Percentiles rank a stretch among this genome's conserved stretches.
phyloP scores from a whole-genome alignment of 179 eudicot species.

The Carnegiea gigantea region DNA sequence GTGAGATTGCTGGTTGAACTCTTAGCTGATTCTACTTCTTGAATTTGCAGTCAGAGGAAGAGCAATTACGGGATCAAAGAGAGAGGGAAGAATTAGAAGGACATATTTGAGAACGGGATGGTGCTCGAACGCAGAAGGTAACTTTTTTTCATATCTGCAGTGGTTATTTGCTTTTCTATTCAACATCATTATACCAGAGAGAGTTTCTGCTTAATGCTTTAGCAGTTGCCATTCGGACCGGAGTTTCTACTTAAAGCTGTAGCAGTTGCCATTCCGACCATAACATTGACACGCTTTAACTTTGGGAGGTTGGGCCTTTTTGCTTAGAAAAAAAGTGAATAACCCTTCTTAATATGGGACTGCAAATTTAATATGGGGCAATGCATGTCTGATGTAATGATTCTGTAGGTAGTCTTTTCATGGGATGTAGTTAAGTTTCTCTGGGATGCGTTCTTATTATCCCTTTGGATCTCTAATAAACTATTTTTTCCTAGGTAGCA shows the following conservation, averaged over 20 bases:
- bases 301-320: background rate
- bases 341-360: no score
- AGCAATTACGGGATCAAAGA: slow-evolving; percentile 78
- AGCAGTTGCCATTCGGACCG: background rate
- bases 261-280: background rate
- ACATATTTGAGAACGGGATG: slow-evolving; percentile 78
- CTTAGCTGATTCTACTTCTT: slow-evolving; percentile 16
- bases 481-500: no score
- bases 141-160: background rate
- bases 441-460: no score
- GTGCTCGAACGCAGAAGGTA: slow-evolving; percentile 87
- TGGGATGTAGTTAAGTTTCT: background rate
- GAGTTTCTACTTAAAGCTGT: background rate
- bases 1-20: slow-evolving; percentile 9
- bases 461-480: background rate
- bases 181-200: background rate
- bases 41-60: slow-evolving; percentile 78
- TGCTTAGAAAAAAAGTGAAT: no score
- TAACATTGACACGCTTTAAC: background rate
- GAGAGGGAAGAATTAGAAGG: slow-evolving; percentile 84
- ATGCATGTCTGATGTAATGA: background rate
- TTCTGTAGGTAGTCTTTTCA: background rate
- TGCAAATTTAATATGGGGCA: background rate
- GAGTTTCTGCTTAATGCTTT: background rate
- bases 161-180: background rate